Conservation (phyloP, 331 rosid genomes). For the Rhamnella rubrinervis region DNA sequence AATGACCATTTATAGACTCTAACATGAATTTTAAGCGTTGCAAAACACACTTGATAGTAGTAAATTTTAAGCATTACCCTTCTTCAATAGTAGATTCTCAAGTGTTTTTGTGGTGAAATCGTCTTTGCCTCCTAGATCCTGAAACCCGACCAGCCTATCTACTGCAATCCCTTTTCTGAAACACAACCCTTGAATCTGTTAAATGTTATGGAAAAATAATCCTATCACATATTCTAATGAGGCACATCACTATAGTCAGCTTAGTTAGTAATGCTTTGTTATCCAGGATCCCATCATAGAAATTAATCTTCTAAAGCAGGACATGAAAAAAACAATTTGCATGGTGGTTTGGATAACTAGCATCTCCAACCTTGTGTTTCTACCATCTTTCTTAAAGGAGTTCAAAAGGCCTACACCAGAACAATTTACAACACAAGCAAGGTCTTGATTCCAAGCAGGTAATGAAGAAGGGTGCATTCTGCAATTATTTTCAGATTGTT, state of each 20-base stretch:
- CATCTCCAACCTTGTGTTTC: neutral
- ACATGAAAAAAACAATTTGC: neutral
- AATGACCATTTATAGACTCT: conserved; percentile 29
- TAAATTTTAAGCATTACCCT: conserved; percentile 47
- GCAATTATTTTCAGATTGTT: conserved; percentile 43
- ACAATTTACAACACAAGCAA: conserved; percentile 82
- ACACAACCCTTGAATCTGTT: neutral
- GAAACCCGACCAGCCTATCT: conserved; percentile 89
- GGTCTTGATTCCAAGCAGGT: conserved; percentile 84
- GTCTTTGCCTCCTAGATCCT: conserved; percentile 88
- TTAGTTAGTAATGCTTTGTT: neutral
- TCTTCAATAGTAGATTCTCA: conserved; percentile 68
- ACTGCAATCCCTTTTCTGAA: conserved; percentile 79
- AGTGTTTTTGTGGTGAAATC: conserved; percentile 64
- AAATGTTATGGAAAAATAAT: neutral
- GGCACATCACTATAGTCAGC: neutral
- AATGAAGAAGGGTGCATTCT: conserved; percentile 93
- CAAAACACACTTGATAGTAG: neutral
- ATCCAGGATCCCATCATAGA: neutral
- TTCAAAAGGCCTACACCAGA: conserved; percentile 61
- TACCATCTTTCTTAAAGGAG: neutral
- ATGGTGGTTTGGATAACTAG: neutral
- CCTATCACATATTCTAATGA: neutral
- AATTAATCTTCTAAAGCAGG: neutral
- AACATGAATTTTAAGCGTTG: conserved; percentile 3